Conservation (phyloP, 2,329 filamentous ascomycete species). For the Aureobasidium leucospermi region DNA sequence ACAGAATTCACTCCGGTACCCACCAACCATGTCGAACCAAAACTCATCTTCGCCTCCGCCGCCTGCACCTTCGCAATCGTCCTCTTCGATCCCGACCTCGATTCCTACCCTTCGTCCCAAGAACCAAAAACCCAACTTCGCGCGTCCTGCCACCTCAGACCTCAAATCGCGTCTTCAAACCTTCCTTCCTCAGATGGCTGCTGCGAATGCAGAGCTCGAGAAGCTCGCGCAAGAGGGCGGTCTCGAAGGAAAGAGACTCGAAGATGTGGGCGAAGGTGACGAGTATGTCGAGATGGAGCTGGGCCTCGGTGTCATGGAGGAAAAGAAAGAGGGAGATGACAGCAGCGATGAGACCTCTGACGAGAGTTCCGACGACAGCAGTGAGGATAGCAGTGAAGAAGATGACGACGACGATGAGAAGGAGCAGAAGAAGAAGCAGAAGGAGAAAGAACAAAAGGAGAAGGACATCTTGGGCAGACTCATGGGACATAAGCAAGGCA, state of each 20-base stretch:
- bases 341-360: constrained; percentile 11
- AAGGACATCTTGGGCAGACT: constrained; percentile 21
- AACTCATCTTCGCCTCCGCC: neutral
- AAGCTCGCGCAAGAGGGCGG: constrained; percentile 17
- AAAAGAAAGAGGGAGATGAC: constrained; percentile 18
- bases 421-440: constrained; percentile 1
- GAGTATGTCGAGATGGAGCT: constrained; percentile 31
- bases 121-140: constrained; percentile 5
- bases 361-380: constrained; percentile 16
- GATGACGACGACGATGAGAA: constrained; percentile 12
- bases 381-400: constrained; percentile 7
- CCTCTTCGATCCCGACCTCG: neutral
- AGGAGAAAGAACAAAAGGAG: constrained; percentile 14
- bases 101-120: constrained; percentile 7
- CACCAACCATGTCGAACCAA: neutral
- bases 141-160: constrained; percentile 13
- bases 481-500: constrained; percentile 18
- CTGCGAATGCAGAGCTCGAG: constrained; percentile 25
- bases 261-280: constrained; percentile 26
- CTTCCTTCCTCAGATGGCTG: constrained; percentile 26
- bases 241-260: constrained; percentile 22
- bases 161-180: constrained; percentile 23
- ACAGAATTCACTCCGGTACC: neutral
- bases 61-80: neutral
- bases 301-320: constrained; percentile 29